Conservation (phyloP, 2,329 filamentous ascomycete species). For the Peltaster fructicola region DNA sequence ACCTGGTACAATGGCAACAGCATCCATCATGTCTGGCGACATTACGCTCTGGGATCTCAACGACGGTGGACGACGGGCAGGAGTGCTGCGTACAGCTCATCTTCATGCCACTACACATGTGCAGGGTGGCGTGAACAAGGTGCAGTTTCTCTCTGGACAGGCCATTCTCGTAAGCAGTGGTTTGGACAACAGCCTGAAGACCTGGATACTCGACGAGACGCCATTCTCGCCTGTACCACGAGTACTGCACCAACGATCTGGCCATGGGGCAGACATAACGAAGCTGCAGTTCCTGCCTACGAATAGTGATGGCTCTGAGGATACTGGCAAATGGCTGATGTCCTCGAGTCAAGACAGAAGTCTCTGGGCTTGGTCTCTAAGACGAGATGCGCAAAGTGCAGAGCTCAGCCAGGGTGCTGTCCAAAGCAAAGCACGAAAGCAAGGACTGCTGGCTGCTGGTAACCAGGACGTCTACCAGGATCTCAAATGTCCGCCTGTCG, state of each 20-base stretch:
- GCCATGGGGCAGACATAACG: slow-evolving; percentile 74
- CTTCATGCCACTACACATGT: slow-evolving; percentile 57
- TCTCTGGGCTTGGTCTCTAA: slow-evolving; percentile 90
- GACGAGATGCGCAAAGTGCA: slow-evolving; percentile 81
- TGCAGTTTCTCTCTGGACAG: slow-evolving; percentile 81
- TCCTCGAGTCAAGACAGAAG: slow-evolving; percentile 80
- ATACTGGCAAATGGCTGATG: slow-evolving; percentile 81
- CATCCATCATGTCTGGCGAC: slow-evolving; percentile 62
- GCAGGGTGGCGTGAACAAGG: slow-evolving; percentile 62
- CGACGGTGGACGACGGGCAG: slow-evolving; percentile 67
- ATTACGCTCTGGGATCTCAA: slow-evolving; percentile 95
- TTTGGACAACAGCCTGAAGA: slow-evolving; percentile 81
- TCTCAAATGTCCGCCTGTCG: slow-evolving; percentile 82
- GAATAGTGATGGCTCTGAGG: slow-evolving; percentile 75
- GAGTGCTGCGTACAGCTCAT: slow-evolving; percentile 74
- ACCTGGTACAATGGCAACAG: slow-evolving; percentile 86
- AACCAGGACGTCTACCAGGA: slow-evolving; percentile 30
- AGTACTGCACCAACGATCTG: slow-evolving; percentile 68
- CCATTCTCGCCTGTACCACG: slow-evolving; percentile 78
- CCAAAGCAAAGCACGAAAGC: slow-evolving; percentile 76
- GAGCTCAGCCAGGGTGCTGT: slow-evolving; percentile 86
- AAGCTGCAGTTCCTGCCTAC: slow-evolving; percentile 71
- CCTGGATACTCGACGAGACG: slow-evolving; percentile 89
- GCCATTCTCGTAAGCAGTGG: slow-evolving; percentile 81
- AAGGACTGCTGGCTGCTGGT: slow-evolving; percentile 41